Evolutionary conservation across 192 early-diverging fungal species (phyloP).

Genomic region (Phlyctochytrium bullatum): DNA sequence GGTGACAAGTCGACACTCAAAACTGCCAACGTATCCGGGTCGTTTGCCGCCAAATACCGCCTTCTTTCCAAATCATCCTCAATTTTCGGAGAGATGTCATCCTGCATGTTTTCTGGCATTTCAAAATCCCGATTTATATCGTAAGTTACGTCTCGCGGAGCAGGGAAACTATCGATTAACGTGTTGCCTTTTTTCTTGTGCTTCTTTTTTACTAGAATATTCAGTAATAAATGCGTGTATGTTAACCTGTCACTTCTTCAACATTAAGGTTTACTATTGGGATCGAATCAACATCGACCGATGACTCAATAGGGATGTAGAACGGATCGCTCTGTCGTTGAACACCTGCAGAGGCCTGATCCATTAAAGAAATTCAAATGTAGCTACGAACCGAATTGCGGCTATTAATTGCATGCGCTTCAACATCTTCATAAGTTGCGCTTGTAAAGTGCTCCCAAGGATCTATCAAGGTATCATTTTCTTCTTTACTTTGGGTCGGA

Average conservation of each 20-base stretch:
- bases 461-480: constrained; percentile 3
- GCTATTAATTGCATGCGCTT: constrained; percentile 8
- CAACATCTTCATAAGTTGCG: neutral
- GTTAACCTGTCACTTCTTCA: neutral
- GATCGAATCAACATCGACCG: constrained; percentile 71
- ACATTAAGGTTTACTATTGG: constrained; percentile 68
- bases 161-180: constrained; percentile 12
- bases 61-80: constrained; percentile 9
- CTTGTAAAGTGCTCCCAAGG: too few species aligned
- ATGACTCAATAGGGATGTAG: constrained; percentile 58
- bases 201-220: too few species aligned
- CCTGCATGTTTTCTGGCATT: constrained; percentile 29
- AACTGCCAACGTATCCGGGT: constrained; percentile 35
- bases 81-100: neutral
- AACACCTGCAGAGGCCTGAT: too few species aligned
- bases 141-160: constrained; percentile 27
- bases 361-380: too few species aligned
- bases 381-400: too few species aligned
- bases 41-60: constrained; percentile 2
- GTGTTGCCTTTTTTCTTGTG: constrained; percentile 3
- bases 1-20: constrained; percentile 42
- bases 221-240: neutral
- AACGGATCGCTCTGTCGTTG: constrained; percentile 60
- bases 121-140: constrained; percentile 37
- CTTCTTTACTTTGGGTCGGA: constrained; percentile 54